A percentile compares a stretch with the other conserved stretches of the same genome.
Evolutionary conservation across 1,284 basidiomycete species (phyloP).

Genomic region (Gymnopus androsaceus): DNA sequence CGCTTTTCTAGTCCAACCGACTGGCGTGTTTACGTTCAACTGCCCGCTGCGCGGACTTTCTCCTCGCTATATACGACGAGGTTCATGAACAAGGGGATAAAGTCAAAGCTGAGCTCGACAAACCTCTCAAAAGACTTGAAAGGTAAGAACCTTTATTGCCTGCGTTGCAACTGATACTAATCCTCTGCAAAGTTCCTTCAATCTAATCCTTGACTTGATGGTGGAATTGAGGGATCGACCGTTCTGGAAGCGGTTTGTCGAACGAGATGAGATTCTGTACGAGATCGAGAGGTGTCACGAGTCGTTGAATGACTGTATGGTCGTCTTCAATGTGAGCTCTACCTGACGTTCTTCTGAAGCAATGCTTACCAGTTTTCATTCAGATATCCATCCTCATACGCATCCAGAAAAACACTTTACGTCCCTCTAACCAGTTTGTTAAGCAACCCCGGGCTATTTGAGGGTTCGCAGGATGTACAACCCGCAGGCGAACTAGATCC

Average conservation of each 20-base stretch:
- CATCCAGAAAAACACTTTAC: constrained; percentile 8
- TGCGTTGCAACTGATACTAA: background rate
- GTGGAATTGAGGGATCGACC: constrained; percentile 7
- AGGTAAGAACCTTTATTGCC: background rate
- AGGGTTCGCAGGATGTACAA: background rate
- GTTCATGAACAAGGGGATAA: constrained; percentile 2
- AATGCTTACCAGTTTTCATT: background rate
- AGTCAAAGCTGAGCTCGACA: background rate
- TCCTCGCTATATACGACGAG: constrained; percentile 12
- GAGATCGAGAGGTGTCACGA: constrained; percentile 14
- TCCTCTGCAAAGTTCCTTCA: constrained; percentile 7
- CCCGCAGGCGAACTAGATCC: background rate
- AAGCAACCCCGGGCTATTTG: background rate
- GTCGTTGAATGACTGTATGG: constrained; percentile 10
- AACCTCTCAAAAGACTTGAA: constrained; percentile 10
- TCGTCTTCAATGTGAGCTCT: constrained; percentile 16
- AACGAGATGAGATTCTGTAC: constrained; percentile 9
- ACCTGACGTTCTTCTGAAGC: background rate
- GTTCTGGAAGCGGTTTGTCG: constrained; percentile 12
- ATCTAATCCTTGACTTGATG: constrained; percentile 7
- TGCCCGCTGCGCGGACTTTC: constrained; percentile 16
- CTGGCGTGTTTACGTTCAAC: constrained; percentile 14
- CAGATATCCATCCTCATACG: constrained; percentile 11
- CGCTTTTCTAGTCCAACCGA: constrained; percentile 12
- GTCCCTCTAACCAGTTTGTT: constrained; percentile 3